Evolutionary conservation across 306 rosid genomes (phyloP), one percentile per base, ranked within the genome.

Genomic region (Corylus avellana): DNA sequence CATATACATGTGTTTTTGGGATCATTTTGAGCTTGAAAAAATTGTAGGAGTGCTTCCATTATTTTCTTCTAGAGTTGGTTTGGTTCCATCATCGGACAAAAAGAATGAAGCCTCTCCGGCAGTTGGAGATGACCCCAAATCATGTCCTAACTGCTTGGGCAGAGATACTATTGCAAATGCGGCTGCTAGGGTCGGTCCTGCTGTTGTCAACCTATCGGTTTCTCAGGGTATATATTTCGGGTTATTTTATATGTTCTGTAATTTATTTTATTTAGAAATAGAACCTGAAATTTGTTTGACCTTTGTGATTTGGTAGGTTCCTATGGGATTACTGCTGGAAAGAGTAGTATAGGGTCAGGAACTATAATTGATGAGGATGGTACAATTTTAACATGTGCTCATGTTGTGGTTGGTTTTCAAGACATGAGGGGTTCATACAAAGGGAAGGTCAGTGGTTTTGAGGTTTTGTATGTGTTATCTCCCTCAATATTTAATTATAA

Each of bases 321-420:
- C 44, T 76, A 25, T 70, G 97, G 95, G 53, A 20, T 90, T 48
- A 47, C 79, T 63, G 17, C 74, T 6, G 97, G 84, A 35, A 87
- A 50, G 87, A 79, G 91, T 22, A 22, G 25, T 64, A 84, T 83
- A 70, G 94, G 97, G 74, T 91, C 98, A 1, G 98, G 98, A 79
- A 95, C 98, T 12, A 92, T 95, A 62, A 93, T 95, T 70, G 70
- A 89, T 75, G 48, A 86, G 85, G 91, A 95, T 76, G 98, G 98
- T 63, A 95, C 97, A 48, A 91, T 92, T 72, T 84, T 95, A 87
- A 95, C 98, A 29, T 90, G 94, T 84, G 98, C 98, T 54, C 98
- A 93, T 86, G 88, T 86, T 78, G 94, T 95, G 77, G 84, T 85
- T 51, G 87, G 84, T 88, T 86, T 86, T 84, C 88, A 86, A 2